Conservation (phyloP, 2,329 filamentous ascomycete genomes). For the Pyrenophora graminea region DNA sequence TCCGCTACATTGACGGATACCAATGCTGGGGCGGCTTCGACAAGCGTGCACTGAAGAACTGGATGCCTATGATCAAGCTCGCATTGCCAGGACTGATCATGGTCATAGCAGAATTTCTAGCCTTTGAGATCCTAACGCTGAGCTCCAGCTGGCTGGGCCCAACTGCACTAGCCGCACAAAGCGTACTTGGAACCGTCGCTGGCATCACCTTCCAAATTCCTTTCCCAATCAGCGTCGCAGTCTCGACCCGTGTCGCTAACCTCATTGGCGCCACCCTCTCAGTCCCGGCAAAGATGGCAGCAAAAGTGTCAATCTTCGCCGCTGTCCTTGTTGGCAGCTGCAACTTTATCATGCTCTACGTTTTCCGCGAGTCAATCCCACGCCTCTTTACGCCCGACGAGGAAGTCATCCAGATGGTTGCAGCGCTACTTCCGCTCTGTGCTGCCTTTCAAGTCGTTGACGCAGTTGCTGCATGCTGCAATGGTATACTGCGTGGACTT, state of each 20-base stretch:
- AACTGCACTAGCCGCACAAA: conserved; percentile 83
- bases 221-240: conserved; percentile 87
- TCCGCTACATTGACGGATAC: conserved; percentile 69
- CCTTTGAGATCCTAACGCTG: conserved; percentile 90
- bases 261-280: conserved; percentile 85
- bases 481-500: conserved; percentile 83
- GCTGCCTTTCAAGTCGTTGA: conserved; percentile 92
- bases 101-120: conserved; percentile 91
- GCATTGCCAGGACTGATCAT: conserved; percentile 89
- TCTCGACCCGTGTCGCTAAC: conserved; percentile 87
- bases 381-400: conserved; percentile 71
- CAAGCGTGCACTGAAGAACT: conserved; percentile 71
- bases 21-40: conserved; percentile 84
- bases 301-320: conserved; percentile 73
- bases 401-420: conserved; percentile 68
- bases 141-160: conserved; percentile 78
- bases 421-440: conserved; percentile 74
- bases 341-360: conserved; percentile 72
- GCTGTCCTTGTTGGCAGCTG: conserved; percentile 74
- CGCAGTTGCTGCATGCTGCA: conserved; percentile 75
- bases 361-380: conserved; percentile 74
- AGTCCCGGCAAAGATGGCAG: conserved; percentile 76
- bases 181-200: conserved; percentile 76
- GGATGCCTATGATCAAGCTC: conserved; percentile 83
- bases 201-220: conserved; percentile 87